Percentiles rank a stretch among this genome's conserved stretches.
phyloP scores from a whole-genome alignment of 345 rosid species.

The Lepidium africanum region DNA sequence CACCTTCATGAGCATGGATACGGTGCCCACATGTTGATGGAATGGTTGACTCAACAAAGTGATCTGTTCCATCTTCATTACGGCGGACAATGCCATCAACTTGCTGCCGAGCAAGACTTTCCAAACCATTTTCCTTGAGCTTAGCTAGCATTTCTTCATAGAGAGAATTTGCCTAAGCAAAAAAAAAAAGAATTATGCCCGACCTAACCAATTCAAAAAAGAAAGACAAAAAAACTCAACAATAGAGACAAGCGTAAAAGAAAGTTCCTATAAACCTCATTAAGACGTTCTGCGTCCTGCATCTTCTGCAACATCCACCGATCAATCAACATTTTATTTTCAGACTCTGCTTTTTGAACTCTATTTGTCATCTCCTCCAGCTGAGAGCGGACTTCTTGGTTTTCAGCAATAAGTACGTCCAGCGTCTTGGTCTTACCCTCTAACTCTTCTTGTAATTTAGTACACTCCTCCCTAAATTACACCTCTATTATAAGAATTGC shows the following conservation, averaged over 20 bases:
- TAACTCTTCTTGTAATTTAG: constrained; percentile 45
- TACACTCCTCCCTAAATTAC: constrained; percentile 55
- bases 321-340: constrained; percentile 81
- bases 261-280: constrained; percentile 52
- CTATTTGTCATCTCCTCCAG: constrained; percentile 53
- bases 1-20: constrained; percentile 89
- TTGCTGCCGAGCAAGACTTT: constrained; percentile 81
- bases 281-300: constrained; percentile 95
- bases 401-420: constrained; percentile 60
- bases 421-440: constrained; percentile 57
- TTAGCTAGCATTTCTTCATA: constrained; percentile 86
- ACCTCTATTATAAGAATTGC: neutral
- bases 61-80: constrained; percentile 88
- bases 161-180: constrained; percentile 66
- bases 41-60: constrained; percentile 59
- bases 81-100: constrained; percentile 94
- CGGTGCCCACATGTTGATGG: constrained; percentile 73
- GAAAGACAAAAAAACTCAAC: neutral
- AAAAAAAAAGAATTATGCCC: neutral
- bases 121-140: constrained; percentile 84
- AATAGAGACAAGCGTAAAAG: neutral
- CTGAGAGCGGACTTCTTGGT: constrained; percentile 47
- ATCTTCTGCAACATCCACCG: constrained; percentile 98
- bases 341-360: constrained; percentile 75
- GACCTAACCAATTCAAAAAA: neutral